These are phyloP conservation scores for Leucocoprinus leucothites DNA, from an alignment of 768 basidiomycete genomes.

Conservation along the genomic window DNA sequence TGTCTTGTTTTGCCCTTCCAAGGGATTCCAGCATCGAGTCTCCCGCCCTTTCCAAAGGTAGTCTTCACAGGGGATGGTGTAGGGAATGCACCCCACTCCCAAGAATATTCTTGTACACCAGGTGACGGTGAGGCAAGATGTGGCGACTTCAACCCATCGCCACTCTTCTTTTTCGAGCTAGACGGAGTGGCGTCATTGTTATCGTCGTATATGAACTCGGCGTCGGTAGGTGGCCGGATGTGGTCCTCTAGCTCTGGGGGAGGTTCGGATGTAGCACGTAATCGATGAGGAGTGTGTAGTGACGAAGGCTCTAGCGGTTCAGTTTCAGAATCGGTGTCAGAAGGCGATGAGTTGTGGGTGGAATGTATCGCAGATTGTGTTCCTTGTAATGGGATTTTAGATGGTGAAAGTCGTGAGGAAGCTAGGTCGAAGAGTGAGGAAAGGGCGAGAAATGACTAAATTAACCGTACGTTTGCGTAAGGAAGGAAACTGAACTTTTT, in stretches of 20 bases:
- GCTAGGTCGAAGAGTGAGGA: not conserved
- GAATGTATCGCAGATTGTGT: slow-evolving; percentile 19
- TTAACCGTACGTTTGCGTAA: slow-evolving; percentile 5
- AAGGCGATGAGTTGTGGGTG: slow-evolving; percentile 16
- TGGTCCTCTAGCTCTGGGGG: slow-evolving; percentile 44
- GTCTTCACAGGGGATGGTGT: slow-evolving; percentile 67
- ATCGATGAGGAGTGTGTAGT: slow-evolving; percentile 26
- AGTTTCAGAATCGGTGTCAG: slow-evolving; percentile 17
- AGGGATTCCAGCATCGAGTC: slow-evolving; percentile 26
- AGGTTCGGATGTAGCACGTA: slow-evolving; percentile 61
- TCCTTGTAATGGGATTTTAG: slow-evolving; percentile 15
- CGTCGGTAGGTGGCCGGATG: slow-evolving; percentile 4
- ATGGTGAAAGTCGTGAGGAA: slow-evolving; percentile 1
- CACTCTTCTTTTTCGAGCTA: not conserved
- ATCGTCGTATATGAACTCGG: slow-evolving; percentile 2
- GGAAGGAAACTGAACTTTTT: slow-evolving; percentile 17
- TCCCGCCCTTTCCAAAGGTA: slow-evolving; percentile 45
- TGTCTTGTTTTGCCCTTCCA: slow-evolving; percentile 25
- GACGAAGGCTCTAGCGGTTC: slow-evolving; percentile 18
- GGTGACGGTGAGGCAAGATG: slow-evolving; percentile 15
- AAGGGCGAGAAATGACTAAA: not conserved
- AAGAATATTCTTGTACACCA: slow-evolving; percentile 70
- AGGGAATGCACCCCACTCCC: slow-evolving; percentile 94
- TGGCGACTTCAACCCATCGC: slow-evolving; percentile 5
- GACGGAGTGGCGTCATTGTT: not conserved